Evolutionary conservation across 2,329 filamentous ascomycete genomes (phyloP).

Genomic region (Ophiostoma pallidulum): DNA sequence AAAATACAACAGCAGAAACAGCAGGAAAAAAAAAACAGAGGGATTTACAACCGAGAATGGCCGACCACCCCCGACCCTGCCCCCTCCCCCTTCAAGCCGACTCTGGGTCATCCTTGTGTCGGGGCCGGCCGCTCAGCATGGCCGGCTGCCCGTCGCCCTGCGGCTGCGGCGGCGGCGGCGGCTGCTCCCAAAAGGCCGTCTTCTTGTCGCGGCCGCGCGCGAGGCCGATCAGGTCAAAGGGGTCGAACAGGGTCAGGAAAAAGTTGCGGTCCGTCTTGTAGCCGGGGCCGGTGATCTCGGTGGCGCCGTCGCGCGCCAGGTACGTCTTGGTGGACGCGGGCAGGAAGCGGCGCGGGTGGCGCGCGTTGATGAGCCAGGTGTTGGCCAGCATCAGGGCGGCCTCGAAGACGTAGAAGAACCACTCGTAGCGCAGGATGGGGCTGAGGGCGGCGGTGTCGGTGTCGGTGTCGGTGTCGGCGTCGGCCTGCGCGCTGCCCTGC

Average conservation of each 20-base stretch:
- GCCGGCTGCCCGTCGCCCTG: background rate
- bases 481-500: no score
- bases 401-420: conserved; percentile 52
- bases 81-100: background rate
- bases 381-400: conserved; percentile 43
- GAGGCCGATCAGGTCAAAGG: conserved; percentile 22
- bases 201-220: conserved; percentile 18
- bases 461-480: conserved; percentile 52
- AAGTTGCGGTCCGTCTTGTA: conserved; percentile 39
- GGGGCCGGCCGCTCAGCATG: background rate
- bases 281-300: conserved; percentile 39
- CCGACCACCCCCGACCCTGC: no score
- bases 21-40: no score
- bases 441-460: conserved; percentile 47
- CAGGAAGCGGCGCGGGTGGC: conserved; percentile 42
- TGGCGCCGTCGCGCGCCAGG: conserved; percentile 38
- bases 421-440: conserved; percentile 44
- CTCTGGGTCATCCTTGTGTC: background rate
- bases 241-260: conserved; percentile 30
- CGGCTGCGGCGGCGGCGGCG: background rate
- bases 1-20: no score
- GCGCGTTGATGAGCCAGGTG: conserved; percentile 37
- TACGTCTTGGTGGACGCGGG: conserved; percentile 41
- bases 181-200: conserved; percentile 18
- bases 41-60: no score